phyloP scores from a whole-genome alignment of 2,329 filamentous ascomycete species.

The Colletotrichum navitas region DNA sequence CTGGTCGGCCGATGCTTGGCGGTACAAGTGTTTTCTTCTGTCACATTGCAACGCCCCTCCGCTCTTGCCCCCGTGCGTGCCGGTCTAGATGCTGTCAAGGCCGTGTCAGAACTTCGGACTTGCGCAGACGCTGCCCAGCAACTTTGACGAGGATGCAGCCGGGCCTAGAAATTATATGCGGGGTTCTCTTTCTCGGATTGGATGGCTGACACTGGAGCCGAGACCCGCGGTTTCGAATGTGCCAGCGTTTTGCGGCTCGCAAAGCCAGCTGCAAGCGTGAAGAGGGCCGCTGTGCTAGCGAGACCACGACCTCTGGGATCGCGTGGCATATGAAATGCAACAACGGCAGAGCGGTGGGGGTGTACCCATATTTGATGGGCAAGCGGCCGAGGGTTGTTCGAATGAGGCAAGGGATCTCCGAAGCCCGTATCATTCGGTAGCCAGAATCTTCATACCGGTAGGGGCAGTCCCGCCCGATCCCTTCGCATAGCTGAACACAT shows the following conservation, averaged over 20 bases:
- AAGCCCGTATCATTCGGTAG: not conserved
- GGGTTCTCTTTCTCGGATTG: conserved; percentile 35
- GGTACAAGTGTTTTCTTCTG: conserved; percentile 16
- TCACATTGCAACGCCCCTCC: conserved; percentile 23
- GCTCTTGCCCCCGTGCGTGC: not conserved
- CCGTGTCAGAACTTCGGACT: conserved; percentile 27
- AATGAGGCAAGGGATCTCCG: conserved; percentile 21
- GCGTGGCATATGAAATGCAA: conserved; percentile 33
- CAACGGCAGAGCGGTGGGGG: conserved; percentile 35
- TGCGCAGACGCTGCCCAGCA: conserved; percentile 15
- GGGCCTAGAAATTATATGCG: conserved; percentile 32
- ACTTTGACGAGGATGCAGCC: conserved; percentile 27
- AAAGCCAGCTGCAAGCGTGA: conserved; percentile 5
- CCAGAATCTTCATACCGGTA: not conserved
- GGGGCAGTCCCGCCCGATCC: not conserved
- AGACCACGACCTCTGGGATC: not conserved
- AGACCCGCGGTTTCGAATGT: conserved; percentile 24
- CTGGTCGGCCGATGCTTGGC: conserved; percentile 37
- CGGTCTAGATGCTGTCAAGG: conserved; percentile 3
- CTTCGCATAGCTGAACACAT: not conserved
- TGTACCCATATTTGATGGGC: not conserved
- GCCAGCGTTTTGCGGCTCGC: not conserved
- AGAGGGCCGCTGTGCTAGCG: not conserved
- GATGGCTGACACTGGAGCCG: conserved; percentile 28
- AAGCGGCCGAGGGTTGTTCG: conserved; percentile 13